Evolutionary conservation across 1,284 basidiomycete species (phyloP), one percentile per base, ranked within the genome.

Genomic region (Marasmius oreades): DNA sequence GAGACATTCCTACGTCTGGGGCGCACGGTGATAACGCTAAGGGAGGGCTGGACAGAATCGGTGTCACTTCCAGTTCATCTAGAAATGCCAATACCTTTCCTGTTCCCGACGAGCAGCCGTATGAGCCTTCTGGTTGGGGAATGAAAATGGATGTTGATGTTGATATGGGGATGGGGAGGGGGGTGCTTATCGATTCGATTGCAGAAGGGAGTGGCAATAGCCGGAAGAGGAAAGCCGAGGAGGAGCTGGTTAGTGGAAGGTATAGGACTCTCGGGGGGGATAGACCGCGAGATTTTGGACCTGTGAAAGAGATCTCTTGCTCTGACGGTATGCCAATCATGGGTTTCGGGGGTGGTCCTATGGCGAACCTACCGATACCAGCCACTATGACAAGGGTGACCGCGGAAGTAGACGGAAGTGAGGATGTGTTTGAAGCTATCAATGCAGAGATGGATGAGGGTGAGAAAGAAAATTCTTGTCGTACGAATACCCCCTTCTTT

Each of bases 261-360:
- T 68, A 81, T 24, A 70, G 82, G 42, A 92, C 90, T 14, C 73
- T 93, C 8, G 92, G 92, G 23, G 89, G 89, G 0, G 88, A 89
- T 62, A 71, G 82, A 37, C 70, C 75, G 2, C 73, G 84, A 57
- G 84, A 84, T 52, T 63, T 67, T 36, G 73, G 76, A 14, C 68
- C 76, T 3, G 73, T 81, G 33, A 80, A 79, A 60, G 81, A 87
- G 65, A 77, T 92, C 24, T 63, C 67, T 37, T 63, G 61, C 65
- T 7, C 61, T 12, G 52, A 50, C 10, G 46, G 10, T 28, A 39
- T 39, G 26, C 37, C 51, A 36, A 16, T 42, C 7, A 18, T 55
- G 58, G 37, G 55, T 45, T 34, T 61, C 45, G 52, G 62, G 39
- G 26, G 33, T 52, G 64, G 61, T 22, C 51, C 53, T 22, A 42